These are phyloP conservation scores for Sanghuangporus weigelae DNA, from an alignment of 1,284 basidiomycete genomes.

Conservation along the genomic window DNA sequence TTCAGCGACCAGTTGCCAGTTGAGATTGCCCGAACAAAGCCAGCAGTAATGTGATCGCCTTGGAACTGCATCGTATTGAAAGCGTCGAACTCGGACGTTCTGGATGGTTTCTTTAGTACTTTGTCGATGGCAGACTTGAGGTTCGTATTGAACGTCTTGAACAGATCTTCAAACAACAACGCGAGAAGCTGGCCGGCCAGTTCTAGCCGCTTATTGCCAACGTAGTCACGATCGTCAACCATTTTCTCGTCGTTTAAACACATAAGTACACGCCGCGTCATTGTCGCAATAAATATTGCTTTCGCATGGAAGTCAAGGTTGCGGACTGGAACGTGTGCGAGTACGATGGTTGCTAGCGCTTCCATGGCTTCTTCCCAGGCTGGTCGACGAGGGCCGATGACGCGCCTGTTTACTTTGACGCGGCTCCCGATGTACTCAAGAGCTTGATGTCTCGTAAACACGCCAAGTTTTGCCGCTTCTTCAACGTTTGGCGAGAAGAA, in stretches of 20 bases:
- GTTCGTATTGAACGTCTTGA: conserved; percentile 98
- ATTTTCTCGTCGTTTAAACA: conserved; percentile 95
- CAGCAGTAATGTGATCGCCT: conserved; percentile 86
- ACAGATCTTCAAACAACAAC: conserved; percentile 94
- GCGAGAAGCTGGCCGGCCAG: conserved; percentile 97
- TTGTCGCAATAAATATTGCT: conserved; percentile 96
- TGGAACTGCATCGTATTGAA: conserved; percentile 92
- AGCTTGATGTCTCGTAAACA: conserved; percentile 92
- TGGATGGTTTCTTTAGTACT: conserved; percentile 93
- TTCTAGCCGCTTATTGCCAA: conserved; percentile 98
- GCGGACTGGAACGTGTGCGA: conserved; percentile 93
- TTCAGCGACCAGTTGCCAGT: conserved; percentile 99
- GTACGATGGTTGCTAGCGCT: conserved; percentile 93
- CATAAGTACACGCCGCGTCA: conserved; percentile 95
- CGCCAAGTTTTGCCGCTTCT: conserved; percentile 85
- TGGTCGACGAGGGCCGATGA: conserved; percentile 78
- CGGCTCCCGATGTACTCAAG: conserved; percentile 93
- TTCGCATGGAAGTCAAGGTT: conserved; percentile 92
- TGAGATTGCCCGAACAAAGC: conserved; percentile 96
- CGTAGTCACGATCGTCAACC: conserved; percentile 99
- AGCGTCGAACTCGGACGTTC: conserved; percentile 94
- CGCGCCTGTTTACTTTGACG: conserved; percentile 83
- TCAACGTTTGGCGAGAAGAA: conserved; percentile 92
- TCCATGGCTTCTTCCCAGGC: conserved; percentile 94
- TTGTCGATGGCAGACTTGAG: conserved; percentile 97